Evolutionary conservation across 352 stramenopile genomes (phyloP).

Genomic region (Pythium catenulatum): DNA sequence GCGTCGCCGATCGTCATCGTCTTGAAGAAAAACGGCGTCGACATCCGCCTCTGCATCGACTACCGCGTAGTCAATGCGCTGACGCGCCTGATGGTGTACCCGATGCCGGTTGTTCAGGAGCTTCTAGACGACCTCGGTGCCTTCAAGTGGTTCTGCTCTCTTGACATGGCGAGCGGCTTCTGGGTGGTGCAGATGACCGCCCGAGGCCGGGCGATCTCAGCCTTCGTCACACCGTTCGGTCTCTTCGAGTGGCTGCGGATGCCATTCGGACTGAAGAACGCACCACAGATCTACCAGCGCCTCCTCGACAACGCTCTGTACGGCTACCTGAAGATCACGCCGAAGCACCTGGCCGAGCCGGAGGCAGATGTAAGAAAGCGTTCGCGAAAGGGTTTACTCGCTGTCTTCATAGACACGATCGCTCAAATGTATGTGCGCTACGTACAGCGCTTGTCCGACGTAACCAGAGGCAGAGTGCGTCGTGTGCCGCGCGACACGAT

Average conservation of each 20-base stretch:
- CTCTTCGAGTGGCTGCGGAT: slow-evolving; percentile 25
- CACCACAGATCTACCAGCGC: slow-evolving; percentile 48
- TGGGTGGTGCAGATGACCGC: slow-evolving; percentile 52
- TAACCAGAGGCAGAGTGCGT: too few relatives aligned
- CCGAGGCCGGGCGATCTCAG: slow-evolving; percentile 17
- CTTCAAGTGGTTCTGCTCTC: slow-evolving; percentile 44
- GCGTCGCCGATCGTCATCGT: slow-evolving; percentile 68
- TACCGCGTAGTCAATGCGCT: slow-evolving; percentile 53
- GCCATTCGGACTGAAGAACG: slow-evolving; percentile 44
- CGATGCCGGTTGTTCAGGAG: slow-evolving; percentile 54
- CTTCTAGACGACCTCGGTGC: slow-evolving; percentile 41
- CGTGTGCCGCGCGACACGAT: too few relatives aligned
- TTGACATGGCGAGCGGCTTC: slow-evolving; percentile 55
- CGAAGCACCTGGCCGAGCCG: background rate
- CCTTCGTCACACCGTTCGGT: slow-evolving; percentile 44
- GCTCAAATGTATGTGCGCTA: too few relatives aligned
- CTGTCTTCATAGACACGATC: too few relatives aligned
- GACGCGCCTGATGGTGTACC: slow-evolving; percentile 56
- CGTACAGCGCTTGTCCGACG: too few relatives aligned
- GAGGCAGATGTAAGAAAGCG: slow-evolving; percentile 36
- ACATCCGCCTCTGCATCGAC: slow-evolving; percentile 63
- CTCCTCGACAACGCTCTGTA: slow-evolving; percentile 47
- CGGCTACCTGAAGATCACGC: slow-evolving; percentile 32
- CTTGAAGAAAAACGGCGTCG: slow-evolving; percentile 67
- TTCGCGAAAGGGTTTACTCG: too few relatives aligned